Base-by-base conservation (phyloP, 2,329 filamentous ascomycete genomes). In the Apiospora malaysiana region DNA sequence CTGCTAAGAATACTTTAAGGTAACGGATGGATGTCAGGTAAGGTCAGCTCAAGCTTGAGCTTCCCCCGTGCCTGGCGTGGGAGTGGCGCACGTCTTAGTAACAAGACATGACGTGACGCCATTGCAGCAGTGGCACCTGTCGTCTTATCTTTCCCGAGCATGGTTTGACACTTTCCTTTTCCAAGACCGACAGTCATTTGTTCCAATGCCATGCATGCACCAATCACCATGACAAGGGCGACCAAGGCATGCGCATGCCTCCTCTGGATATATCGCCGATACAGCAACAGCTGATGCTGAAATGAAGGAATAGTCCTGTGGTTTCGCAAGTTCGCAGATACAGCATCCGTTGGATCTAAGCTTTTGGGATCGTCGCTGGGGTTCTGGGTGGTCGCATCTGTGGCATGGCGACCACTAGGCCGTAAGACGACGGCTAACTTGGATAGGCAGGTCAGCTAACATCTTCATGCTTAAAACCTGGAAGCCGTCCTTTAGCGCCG, bases 361-460 rank as follows among this genome's bases (percentile, higher is more conserved):
- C 32, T 63, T 63, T 59, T 63, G 2, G 27, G 56, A 63, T 63
- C 56, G 56, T 12, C 56, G n/a, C 32, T 21, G 40, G 56, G 56
- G 56, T 40, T 9, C 8, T 21, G 5, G 21, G 32, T 40, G 56
- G 27, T 32, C 10, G 51, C 51, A 18, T 37, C 27, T 59, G 2
- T 21, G 6, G 51, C 51, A 59, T 37, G 37, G 51, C 51, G 27
- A 37, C 23, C 23, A 23, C 23, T 51, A 51, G 49, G 49, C 23
- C 23, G 47, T 32, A 6, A 21, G 8, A 63, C 12, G 56, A 18
- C 32, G 56, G 18, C 56, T 63, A 63, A 23, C 56, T 23, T 18
- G 56, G 9, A 63, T 63, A 63, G 56, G 56, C 56, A 63, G 56
- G 56, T 63, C 56, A 21, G 21, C 32, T 12, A 63, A 21, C 56